Base-by-base conservation (phyloP, 495 filamentous ascomycete species). In the Lophium mytilinum region DNA sequence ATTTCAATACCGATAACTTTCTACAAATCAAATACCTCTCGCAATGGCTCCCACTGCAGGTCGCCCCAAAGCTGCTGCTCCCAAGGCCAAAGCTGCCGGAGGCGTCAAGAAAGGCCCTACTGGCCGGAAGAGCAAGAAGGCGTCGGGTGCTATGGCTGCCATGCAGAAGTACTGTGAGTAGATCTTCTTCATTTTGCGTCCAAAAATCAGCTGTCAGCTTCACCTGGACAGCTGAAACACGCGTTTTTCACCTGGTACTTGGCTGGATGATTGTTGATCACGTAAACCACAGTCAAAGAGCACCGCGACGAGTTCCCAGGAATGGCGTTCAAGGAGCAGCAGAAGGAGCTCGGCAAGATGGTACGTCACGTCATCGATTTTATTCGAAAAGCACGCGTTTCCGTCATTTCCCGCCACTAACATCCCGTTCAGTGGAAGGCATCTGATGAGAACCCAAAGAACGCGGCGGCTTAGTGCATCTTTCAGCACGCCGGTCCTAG, bases 261-360 rank as follows among this genome's bases (percentile, higher is more conserved):
- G 9, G 9, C 15, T 45, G 41, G 41, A 19, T 19, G 41, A 15
- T 1, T 8, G 45, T 18, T 48, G 30, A 48, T 24, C 45, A 9
- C 3, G 24, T 2, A 48, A 24, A 18, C 21, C 33, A 14, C 21
- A 48, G 45, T 48, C 21, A 48, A 48, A 30, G 45, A 48, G 21
- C 45, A 48, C 45, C 45, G 45, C 45, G 15, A 18, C 1, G 21
- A 48, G 15, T 48, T 48, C 17, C 17, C 45, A 2, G 15, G 17
- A 14, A 9, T 48, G 6, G 12, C 45, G 8, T 48, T 48, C 19
- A 48, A 33, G 19, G 45, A 48, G 8, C 45, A 48, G 14, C 45
- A 48, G 45, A 48, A 48, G 21, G 45, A 48, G 21, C 45, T 48
- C 14, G 45, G 45, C 45, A 48, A 48, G 45, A 48, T 48, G 45